Conservation (phyloP, 2,329 filamentous ascomycete genomes). For the Furcasterigmium furcatum region DNA sequence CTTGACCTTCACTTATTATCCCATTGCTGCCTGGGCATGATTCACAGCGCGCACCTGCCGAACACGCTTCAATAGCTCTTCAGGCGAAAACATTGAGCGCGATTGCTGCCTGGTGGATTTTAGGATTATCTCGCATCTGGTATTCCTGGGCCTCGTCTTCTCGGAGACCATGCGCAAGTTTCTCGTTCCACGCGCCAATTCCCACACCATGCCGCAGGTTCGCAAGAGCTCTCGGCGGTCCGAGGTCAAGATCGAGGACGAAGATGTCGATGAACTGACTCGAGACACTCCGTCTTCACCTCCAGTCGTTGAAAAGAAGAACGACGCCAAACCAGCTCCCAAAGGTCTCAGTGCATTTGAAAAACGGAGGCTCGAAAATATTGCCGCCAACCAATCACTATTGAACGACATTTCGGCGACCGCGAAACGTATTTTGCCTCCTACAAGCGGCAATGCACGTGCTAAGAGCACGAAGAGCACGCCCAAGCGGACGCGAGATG, state of each 20-base stretch:
- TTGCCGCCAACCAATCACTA: constrained; percentile 78
- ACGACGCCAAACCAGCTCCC: constrained; percentile 12
- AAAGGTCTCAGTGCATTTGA: constrained; percentile 77
- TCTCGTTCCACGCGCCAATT: neutral
- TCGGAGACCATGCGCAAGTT: constrained; percentile 5
- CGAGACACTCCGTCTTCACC: neutral
- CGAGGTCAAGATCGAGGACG: neutral
- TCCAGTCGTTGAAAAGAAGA: constrained; percentile 27
- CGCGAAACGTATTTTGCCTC: constrained; percentile 65
- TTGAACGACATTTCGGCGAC: constrained; percentile 73
- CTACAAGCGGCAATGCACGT: constrained; percentile 34
- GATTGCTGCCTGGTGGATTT: no score
- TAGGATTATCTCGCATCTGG: no score
- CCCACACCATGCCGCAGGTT: neutral
- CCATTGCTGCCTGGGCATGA: neutral
- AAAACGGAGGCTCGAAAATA: constrained; percentile 79
- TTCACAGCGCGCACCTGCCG: no score
- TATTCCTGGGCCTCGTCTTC: no score
- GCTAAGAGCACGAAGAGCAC: constrained; percentile 17
- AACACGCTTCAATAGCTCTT: no score
- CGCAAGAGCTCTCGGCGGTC: neutral
- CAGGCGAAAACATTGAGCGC: no score
- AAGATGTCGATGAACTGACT: neutral
- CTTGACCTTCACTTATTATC: neutral
- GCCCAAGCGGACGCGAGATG: constrained; percentile 26